Evolutionary conservation across 768 basidiomycete genomes (phyloP).

Genomic region (Termitomyces sp.): DNA sequence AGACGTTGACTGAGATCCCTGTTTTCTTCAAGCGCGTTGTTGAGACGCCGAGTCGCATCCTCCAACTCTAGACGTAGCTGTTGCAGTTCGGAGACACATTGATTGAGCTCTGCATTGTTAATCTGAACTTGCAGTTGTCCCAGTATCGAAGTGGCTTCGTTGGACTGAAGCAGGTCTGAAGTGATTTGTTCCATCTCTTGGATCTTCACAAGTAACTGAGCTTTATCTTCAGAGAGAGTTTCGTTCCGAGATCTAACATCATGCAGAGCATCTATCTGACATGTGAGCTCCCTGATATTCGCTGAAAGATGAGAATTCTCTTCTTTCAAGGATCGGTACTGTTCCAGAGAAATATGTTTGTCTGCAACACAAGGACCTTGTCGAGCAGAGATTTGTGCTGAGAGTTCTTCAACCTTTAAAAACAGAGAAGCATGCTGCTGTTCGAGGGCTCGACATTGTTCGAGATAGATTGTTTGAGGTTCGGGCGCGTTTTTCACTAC

Average conservation of each 20-base stretch:
- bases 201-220: conserved; percentile 18
- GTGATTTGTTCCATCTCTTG: conserved; percentile 25
- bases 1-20: conserved; percentile 16
- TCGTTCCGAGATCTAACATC: conserved; percentile 16
- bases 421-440: conserved; percentile 6
- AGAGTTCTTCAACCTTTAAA: conserved; percentile 6
- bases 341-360: conserved; percentile 8
- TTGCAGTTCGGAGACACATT: conserved; percentile 6
- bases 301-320: conserved; percentile 6
- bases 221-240: conserved; percentile 23
- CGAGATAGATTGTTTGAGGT: neutral
- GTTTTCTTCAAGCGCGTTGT: conserved; percentile 20
- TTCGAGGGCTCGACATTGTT: conserved; percentile 1
- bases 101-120: conserved; percentile 5
- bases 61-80: conserved; percentile 4
- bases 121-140: conserved; percentile 15
- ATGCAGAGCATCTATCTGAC: conserved; percentile 12
- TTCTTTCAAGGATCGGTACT: conserved; percentile 2
- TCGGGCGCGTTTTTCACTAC: neutral
- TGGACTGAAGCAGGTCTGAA: conserved; percentile 22
- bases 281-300: conserved; percentile 5
- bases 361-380: conserved; percentile 19
- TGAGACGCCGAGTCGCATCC: conserved; percentile 7
- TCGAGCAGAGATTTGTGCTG: conserved; percentile 9
- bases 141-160: conserved; percentile 15